Conservation (phyloP, 148 eudicot species). For the Euryodendron excelsum region DNA sequence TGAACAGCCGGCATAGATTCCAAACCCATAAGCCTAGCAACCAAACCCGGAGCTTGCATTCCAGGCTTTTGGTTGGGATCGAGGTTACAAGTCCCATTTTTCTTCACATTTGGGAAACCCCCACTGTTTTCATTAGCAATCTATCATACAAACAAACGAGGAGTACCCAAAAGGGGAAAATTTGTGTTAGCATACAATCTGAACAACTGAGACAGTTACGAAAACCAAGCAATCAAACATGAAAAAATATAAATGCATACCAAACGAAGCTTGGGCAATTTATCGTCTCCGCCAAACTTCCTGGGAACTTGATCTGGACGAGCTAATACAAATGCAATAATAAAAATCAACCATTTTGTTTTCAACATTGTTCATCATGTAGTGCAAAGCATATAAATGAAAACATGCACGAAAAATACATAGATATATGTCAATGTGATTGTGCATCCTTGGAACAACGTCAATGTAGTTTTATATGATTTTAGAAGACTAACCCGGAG, state of each 20-base stretch:
- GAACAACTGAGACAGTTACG: background rate
- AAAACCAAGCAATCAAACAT: constrained; percentile 15
- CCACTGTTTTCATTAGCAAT: constrained; percentile 75
- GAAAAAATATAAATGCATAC: constrained; percentile 37
- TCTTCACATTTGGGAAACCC: constrained; percentile 59
- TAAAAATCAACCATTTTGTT: too few species aligned
- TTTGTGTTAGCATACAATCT: too few species aligned
- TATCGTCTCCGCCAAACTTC: constrained; percentile 75
- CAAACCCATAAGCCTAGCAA: constrained; percentile 97
- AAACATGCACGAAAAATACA: too few species aligned
- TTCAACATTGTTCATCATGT: background rate
- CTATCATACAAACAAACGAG: constrained; percentile 38
- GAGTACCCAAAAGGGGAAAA: background rate
- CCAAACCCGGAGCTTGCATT: constrained; percentile 66
- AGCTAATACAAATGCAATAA: constrained; percentile 32
- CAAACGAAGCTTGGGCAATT: constrained; percentile 75
- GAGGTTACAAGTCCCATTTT: constrained; percentile 26
- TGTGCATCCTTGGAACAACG: background rate
- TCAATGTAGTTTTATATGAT: background rate
- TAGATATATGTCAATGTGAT: background rate
- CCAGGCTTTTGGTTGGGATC: constrained; percentile 42
- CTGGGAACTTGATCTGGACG: constrained; percentile 61
- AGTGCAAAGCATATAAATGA: too few species aligned
- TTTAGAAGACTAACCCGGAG: constrained; percentile 52
- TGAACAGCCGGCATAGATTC: constrained; percentile 68